phyloP scores from a whole-genome alignment of 2,329 filamentous ascomycete species.

The Aspergillus bombycis region DNA sequence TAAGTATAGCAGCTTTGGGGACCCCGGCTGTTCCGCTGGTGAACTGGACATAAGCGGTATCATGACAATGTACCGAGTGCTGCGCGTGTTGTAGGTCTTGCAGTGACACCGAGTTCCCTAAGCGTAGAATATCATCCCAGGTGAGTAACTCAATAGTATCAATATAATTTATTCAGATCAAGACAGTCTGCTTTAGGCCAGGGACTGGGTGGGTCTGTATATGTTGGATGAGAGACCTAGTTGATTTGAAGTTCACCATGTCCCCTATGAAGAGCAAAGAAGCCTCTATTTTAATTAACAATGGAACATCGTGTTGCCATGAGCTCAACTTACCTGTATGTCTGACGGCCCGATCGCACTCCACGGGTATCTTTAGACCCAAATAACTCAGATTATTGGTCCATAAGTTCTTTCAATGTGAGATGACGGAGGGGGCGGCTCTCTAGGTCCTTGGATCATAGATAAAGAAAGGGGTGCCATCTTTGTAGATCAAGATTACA shows the following conservation, averaged over 20 bases:
- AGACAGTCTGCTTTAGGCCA: background rate
- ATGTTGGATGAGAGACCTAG: constrained; percentile 49
- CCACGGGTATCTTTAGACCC: background rate
- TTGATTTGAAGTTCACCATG: constrained; percentile 49
- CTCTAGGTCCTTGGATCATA: background rate
- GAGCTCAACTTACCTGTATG: background rate
- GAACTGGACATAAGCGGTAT: constrained; percentile 55
- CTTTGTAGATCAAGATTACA: too few relatives aligned
- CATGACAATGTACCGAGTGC: background rate
- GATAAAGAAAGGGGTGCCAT: background rate
- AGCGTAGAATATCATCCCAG: background rate
- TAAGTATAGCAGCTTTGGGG: constrained; percentile 70
- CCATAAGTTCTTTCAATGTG: constrained; percentile 1
- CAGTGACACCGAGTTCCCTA: background rate
- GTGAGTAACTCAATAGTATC: background rate
- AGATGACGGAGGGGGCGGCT: background rate
- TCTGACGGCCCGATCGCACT: constrained; percentile 1
- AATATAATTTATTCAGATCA: background rate
- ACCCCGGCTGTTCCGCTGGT: constrained; percentile 68
- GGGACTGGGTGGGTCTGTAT: constrained; percentile 45
- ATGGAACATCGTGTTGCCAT: background rate
- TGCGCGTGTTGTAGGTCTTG: background rate
- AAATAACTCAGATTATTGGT: background rate
- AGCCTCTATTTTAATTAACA: background rate
- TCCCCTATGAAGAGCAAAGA: constrained; percentile 44